Evolutionary conservation across 345 rosid genomes (phyloP).

Genomic region (Euphorbia lathyris): DNA sequence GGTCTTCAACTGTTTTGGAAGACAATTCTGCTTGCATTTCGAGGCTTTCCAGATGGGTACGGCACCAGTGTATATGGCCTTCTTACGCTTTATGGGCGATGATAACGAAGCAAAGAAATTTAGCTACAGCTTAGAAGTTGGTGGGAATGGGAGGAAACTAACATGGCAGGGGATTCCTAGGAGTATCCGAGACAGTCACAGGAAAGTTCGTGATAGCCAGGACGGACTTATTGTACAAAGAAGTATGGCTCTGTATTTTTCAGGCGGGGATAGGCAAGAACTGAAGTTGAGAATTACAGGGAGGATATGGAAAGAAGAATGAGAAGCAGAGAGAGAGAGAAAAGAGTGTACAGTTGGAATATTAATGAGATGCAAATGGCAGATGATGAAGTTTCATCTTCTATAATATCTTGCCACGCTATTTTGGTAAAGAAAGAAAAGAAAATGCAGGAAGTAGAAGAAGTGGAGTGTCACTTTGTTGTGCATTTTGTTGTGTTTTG

Average conservation of each 20-base stretch:
- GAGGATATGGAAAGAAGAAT: constrained; percentile 84
- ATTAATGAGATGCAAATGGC: neutral
- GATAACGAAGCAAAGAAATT: constrained; percentile 80
- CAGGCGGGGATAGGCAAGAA: constrained; percentile 75
- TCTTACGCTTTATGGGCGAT: constrained; percentile 88
- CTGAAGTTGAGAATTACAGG: constrained; percentile 83
- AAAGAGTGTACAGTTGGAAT: constrained; percentile 26
- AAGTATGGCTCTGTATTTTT: constrained; percentile 82
- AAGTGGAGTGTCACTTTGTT: neutral
- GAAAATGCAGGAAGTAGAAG: constrained; percentile 5
- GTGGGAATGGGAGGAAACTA: constrained; percentile 67
- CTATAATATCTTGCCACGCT: constrained; percentile 4
- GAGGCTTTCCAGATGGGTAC: constrained; percentile 87
- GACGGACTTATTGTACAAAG: constrained; percentile 79
- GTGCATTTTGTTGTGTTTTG: neutral
- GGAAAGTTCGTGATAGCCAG: constrained; percentile 83
- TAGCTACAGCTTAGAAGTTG: constrained; percentile 82
- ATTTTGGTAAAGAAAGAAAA: constrained; percentile 4
- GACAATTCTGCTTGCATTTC: constrained; percentile 88
- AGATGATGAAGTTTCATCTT: constrained; percentile 18
- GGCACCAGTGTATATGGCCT: constrained; percentile 90
- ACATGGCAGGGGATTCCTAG: constrained; percentile 86
- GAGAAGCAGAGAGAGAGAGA: constrained; percentile 9
- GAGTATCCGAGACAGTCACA: constrained; percentile 83
- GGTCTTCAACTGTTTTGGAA: constrained; percentile 93